Percentiles rank a stretch among this genome's conserved stretches.
phyloP scores from a whole-genome alignment of 2,329 filamentous ascomycete species.

The Stagonosporopsis rhizophila region DNA sequence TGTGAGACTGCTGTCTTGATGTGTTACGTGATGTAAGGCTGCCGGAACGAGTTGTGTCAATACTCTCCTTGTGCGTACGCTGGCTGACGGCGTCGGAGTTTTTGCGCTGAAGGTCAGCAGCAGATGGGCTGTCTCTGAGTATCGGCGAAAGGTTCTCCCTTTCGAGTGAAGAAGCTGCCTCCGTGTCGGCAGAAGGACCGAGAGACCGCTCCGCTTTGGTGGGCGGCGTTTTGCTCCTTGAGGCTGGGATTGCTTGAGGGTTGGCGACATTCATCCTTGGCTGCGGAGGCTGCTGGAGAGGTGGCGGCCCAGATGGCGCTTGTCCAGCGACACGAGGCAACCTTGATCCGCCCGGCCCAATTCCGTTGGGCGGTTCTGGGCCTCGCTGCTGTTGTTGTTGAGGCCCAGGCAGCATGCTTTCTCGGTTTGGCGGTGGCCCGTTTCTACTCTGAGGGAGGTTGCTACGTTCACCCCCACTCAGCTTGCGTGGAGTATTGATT shows the following conservation, averaged over 20 bases:
- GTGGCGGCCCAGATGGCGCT: slow-evolving; percentile 68
- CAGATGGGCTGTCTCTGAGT: slow-evolving; percentile 48
- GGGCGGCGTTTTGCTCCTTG: slow-evolving; percentile 60
- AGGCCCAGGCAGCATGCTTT: slow-evolving; percentile 51
- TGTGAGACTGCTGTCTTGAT: slow-evolving; percentile 50
- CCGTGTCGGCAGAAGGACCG: slow-evolving; percentile 53
- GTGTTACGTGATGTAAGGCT: slow-evolving; percentile 46
- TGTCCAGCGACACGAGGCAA: slow-evolving; percentile 67
- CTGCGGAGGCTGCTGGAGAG: slow-evolving; percentile 68
- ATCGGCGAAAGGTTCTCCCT: slow-evolving; percentile 57
- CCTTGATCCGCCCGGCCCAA: slow-evolving; percentile 58
- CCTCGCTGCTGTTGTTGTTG: slow-evolving; percentile 39
- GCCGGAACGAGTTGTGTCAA: slow-evolving; percentile 45
- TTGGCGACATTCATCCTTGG: slow-evolving; percentile 57
- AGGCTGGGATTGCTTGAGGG: slow-evolving; percentile 19
- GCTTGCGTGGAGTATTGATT: slow-evolving; percentile 50
- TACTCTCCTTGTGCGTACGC: slow-evolving; percentile 44
- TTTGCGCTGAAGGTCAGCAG: slow-evolving; percentile 38
- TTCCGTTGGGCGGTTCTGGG: slow-evolving; percentile 43
- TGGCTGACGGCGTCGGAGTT: slow-evolving; percentile 40
- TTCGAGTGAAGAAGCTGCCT: slow-evolving; percentile 53
- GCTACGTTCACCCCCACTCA: slow-evolving; percentile 57
- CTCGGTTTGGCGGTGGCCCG: slow-evolving; percentile 48
- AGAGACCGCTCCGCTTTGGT: slow-evolving; percentile 57
- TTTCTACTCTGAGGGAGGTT: slow-evolving; percentile 48